These are phyloP conservation scores for Colletotrichum sp. DNA, from an alignment of 2,329 filamentous ascomycete genomes.

Conservation along the genomic window DNA sequence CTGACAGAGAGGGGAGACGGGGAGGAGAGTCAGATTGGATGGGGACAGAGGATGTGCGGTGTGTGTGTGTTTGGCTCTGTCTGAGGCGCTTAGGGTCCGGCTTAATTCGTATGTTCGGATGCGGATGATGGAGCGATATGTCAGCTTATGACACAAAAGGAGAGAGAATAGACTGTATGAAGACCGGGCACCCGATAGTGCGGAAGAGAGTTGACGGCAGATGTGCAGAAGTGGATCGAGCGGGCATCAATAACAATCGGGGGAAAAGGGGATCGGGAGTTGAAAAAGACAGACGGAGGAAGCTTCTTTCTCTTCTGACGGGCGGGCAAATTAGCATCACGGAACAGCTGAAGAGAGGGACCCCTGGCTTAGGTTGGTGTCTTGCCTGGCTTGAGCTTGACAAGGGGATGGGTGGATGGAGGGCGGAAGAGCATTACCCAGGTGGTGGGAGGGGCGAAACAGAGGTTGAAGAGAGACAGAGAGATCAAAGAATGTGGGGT, in stretches of 20 bases:
- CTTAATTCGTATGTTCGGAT: not conserved
- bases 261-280: not conserved
- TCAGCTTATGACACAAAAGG: not conserved
- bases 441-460: not conserved
- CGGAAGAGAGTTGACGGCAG: not conserved
- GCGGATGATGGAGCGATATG: not conserved
- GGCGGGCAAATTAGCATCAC: not conserved
- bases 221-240: slow-evolving; percentile 1
- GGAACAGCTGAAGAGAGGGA: not conserved
- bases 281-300: not conserved
- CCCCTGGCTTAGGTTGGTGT: not conserved
- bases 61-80: not conserved
- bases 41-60: not conserved
- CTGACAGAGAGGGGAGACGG: not conserved
- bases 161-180: not conserved
- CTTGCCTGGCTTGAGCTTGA: not conserved
- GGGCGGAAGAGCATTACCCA: not conserved
- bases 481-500: not conserved
- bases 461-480: not conserved
- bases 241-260: not conserved
- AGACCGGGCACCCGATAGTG: not conserved
- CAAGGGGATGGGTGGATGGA: not conserved
- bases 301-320: not conserved
- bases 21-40: not conserved
- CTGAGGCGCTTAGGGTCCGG: not conserved